Conservation (phyloP, 768 basidiomycete species). For the Naganishia randhawae region DNA sequence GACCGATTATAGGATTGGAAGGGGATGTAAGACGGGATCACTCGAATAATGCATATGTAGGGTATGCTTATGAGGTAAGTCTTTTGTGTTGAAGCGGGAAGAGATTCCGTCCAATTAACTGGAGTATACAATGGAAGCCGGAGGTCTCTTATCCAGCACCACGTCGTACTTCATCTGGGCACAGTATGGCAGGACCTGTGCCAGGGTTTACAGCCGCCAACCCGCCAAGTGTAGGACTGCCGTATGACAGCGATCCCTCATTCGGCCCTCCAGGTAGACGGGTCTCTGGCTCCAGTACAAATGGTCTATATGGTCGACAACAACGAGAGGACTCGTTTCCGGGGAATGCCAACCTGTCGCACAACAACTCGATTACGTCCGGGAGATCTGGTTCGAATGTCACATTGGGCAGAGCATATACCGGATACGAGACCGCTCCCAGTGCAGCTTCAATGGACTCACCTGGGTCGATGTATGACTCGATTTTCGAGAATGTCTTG, state of each 20-base stretch:
- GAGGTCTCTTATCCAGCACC: not conserved
- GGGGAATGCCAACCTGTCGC: slow-evolving; percentile 4
- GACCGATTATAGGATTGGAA: not conserved
- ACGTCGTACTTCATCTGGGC: not conserved
- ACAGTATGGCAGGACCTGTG: not conserved
- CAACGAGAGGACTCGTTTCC: slow-evolving; percentile 1
- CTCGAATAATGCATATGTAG: slow-evolving; percentile 1
- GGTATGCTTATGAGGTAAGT: slow-evolving; percentile 9
- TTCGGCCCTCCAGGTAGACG: not conserved
- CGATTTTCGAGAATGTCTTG: slow-evolving; percentile 3
- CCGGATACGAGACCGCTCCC: not conserved
- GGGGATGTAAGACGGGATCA: not conserved
- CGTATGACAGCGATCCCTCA: slow-evolving; percentile 6
- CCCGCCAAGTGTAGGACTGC: not conserved
- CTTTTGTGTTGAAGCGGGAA: not conserved
- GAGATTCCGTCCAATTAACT: not conserved
- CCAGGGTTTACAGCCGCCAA: not conserved
- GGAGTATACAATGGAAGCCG: not conserved
- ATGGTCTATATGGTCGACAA: not conserved
- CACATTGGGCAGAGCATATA: not conserved
- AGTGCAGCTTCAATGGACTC: slow-evolving; percentile 6
- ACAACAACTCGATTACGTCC: slow-evolving; percentile 33
- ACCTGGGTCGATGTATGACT: slow-evolving; percentile 23
- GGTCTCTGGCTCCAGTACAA: slow-evolving; percentile 10
- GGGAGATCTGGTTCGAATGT: slow-evolving; percentile 12